Evolutionary conservation across 768 basidiomycete species (phyloP), one percentile per base, ranked within the genome.

Genomic region (Calocera viscosa): DNA sequence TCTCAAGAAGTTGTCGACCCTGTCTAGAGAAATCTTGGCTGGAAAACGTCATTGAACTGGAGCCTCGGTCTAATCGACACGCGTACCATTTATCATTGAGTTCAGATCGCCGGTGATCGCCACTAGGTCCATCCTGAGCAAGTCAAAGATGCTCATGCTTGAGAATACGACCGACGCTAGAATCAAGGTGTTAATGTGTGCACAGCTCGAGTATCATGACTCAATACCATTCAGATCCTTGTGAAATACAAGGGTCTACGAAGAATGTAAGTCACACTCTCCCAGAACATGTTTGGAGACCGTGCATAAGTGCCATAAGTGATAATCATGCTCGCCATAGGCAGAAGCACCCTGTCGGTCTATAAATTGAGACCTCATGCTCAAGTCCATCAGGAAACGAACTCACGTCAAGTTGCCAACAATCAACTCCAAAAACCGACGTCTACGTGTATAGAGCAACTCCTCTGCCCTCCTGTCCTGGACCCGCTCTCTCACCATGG

Each of bases 1-100:
- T 1, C 24, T 68, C 24, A 84, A 67, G 74, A 84, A 84, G 5
- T 77, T 75, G 71, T 82, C 76, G 38, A 85, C 70, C 28, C 89
- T 82, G 66, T 84, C 82, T 2, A 90, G 71, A 1, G 87, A 87
- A 2, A 90, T 87, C 74, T 84, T 85, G 64, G 80, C 84, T 75
- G 40, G 30, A 5, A 26, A 30, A 14, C 24, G 7, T 38, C n/a
- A 38, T 5, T 38, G n/a, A n/a, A n/a, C n/a, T n/a, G n/a, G n/a
- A n/a, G n/a, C n/a, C n/a, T n/a, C 26, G 63, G 65, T 64, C 30
- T 67, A 14, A 67, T 38, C 35, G 14, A 14, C 35, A 38, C 5
- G 35, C 14, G 35, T 14, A 38, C 7, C 7, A 38, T 19, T 17
- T 3, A 47, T 76, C 0, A 78, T 65, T 2, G 69, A 33, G 75